Evolutionary conservation across 192 early-diverging fungal genomes (phyloP), one percentile per base, ranked within the genome.

Genomic region (Umbelopsis ramanniana): DNA sequence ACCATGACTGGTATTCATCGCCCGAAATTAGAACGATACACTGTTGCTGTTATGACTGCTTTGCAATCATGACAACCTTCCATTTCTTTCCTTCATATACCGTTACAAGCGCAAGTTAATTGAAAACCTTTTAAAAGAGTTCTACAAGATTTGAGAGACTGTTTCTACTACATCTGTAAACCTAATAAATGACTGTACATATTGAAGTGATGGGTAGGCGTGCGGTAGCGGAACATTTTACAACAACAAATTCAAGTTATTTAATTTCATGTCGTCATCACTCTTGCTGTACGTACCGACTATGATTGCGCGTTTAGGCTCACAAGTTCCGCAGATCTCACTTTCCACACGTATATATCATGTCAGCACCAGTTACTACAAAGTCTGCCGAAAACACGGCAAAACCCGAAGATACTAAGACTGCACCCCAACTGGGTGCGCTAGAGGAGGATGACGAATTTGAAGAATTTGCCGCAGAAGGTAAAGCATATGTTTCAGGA

Each of bases 361-460:
- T 63, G 57, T 63, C 57, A 63, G 57, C 57, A 63, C 57, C 57
- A 37, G 57, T 35, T 29, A 17, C 26, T n/a, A 12, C 57, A 7
- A 63, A 63, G 26, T 12, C 57, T 19, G 33, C 57, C 15, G 57
- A 63, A 63, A 63, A 63, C 26, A 63, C 57, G 14, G 35, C 57
- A 63, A 63, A 63, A 14, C 57, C 57, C 11, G 57, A 63, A 37
- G 57, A 63, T 37, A 63, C 57, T 29, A 63, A 63, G 26, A 29
- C 33, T 37, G 57, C 57, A 63, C 86, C 91, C 37, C 88, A 89
- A 55, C 73, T 92, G 19, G 85, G 87, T 22, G 83, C 85, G n/a
- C 81, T 95, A 47, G 92, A 94, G 74, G 94, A 95, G 67, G 95
- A 97, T 84, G 95, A 97, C 74, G 95, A 97, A 73, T 97, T 97